Conservation (phyloP, 805 yeast species). For the Helenozyma rhizophorensis region DNA sequence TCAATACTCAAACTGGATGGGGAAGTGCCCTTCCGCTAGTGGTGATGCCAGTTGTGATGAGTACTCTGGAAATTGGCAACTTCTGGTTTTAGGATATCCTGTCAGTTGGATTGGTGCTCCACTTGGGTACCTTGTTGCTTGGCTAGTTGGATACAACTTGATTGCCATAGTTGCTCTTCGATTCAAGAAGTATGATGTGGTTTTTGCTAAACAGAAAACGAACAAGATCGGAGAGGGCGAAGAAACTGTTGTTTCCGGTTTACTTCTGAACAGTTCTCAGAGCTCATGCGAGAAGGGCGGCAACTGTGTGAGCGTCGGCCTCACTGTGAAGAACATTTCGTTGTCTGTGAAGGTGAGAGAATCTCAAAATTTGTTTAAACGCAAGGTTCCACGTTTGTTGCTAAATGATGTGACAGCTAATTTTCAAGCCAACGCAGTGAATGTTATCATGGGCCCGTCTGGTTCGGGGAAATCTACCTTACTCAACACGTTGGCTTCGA, state of each 20-base stretch:
- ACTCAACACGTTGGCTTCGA: constrained; percentile 57
- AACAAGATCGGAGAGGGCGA: constrained; percentile 27
- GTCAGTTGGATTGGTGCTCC: constrained; percentile 65
- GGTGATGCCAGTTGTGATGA: constrained; percentile 28
- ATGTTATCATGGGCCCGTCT: constrained; percentile 78
- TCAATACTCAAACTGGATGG: constrained; percentile 58
- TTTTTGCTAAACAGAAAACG: constrained; percentile 40
- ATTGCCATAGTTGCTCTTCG: constrained; percentile 46
- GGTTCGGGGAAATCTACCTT: constrained; percentile 76
- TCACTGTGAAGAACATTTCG: constrained; percentile 8
- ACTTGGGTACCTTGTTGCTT: constrained; percentile 52
- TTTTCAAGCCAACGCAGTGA: constrained; percentile 53
- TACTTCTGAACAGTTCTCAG: constrained; percentile 1
- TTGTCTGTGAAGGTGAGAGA: constrained; percentile 13
- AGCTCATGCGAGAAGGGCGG: constrained; percentile 6
- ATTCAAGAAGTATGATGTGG: constrained; percentile 47
- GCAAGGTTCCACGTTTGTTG: constrained; percentile 10
- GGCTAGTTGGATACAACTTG: constrained; percentile 52
- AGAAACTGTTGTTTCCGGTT: constrained; percentile 1
- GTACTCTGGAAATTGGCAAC: constrained; percentile 51
- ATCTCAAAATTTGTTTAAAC: constrained; percentile 6
- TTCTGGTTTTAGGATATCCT: constrained; percentile 57
- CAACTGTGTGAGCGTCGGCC: constrained; percentile 3
- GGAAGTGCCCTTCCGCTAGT: constrained; percentile 52
- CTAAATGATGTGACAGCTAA: constrained; percentile 45